Evolutionary conservation across 352 stramenopile species (phyloP).

Genomic region (Pythium scleroteichum): DNA sequence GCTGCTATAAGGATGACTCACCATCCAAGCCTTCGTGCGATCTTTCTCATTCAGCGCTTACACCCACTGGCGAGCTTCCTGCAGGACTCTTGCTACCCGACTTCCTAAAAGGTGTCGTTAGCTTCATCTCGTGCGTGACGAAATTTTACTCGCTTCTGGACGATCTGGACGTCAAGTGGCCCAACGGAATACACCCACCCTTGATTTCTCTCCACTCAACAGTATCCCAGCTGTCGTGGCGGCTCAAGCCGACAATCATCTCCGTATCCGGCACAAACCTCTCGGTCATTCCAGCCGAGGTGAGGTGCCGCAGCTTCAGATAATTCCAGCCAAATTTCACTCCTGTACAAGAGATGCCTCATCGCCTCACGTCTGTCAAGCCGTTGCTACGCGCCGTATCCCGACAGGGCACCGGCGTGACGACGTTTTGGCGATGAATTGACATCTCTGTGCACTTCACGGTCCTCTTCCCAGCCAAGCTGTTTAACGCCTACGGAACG

Average conservation of each 20-base stretch:
- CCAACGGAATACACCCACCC: too few relatives aligned
- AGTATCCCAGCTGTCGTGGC: too few relatives aligned
- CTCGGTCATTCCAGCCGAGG: not conserved
- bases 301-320: too few relatives aligned
- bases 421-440: slow-evolving; percentile 9
- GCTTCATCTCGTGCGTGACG: slow-evolving; percentile 5
- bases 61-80: slow-evolving; percentile 8
- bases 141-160: slow-evolving; percentile 9
- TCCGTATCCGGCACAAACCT: slow-evolving; percentile 3
- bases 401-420: slow-evolving; percentile 13
- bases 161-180: slow-evolving; percentile 5
- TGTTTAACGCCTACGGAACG: slow-evolving; percentile 16
- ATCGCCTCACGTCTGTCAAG: not conserved
- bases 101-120: slow-evolving; percentile 9
- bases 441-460: slow-evolving; percentile 4
- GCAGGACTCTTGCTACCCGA: slow-evolving; percentile 1
- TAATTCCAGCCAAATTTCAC: too few relatives aligned
- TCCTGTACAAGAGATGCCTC: slow-evolving; percentile 10
- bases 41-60: not conserved
- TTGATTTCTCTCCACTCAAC: too few relatives aligned
- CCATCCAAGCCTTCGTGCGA: not conserved
- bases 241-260: not conserved
- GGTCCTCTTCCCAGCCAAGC: not conserved
- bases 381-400: not conserved
- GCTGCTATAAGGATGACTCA: not conserved